Percentiles rank a stretch among this genome's conserved stretches.
Conservation (phyloP, 371 early-diverging fungal species). For the Syncephalastrum sp. region DNA sequence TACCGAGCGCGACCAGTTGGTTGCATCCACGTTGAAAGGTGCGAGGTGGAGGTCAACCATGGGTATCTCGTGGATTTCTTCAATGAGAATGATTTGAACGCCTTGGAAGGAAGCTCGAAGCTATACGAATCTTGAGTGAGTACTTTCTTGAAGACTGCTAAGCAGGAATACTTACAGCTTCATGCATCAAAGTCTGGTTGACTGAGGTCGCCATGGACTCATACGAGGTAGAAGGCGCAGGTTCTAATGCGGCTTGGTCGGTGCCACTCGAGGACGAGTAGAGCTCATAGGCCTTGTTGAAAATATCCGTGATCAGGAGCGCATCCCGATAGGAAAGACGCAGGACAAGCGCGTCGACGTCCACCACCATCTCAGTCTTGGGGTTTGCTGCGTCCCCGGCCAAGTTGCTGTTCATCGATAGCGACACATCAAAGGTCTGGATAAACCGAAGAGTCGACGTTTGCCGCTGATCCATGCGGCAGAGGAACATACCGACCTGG, state of each 20-base stretch:
- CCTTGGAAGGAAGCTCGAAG: slow-evolving; percentile 68
- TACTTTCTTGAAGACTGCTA: neutral
- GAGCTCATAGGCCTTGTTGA: slow-evolving; percentile 74
- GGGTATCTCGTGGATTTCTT: slow-evolving; percentile 90
- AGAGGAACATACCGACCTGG: slow-evolving; percentile 89
- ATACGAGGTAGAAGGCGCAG: neutral
- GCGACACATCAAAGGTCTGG: slow-evolving; percentile 82
- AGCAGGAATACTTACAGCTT: slow-evolving; percentile 13
- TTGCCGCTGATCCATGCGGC: slow-evolving; percentile 82
- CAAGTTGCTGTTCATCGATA: slow-evolving; percentile 69
- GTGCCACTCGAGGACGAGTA: slow-evolving; percentile 13
- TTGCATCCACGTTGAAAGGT: slow-evolving; percentile 73
- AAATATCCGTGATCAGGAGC: slow-evolving; percentile 77
- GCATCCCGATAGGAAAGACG: slow-evolving; percentile 85
- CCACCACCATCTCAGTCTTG: slow-evolving; percentile 40
- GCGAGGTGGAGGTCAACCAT: slow-evolving; percentile 85
- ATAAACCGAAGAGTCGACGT: slow-evolving; percentile 84
- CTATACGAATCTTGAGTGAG: slow-evolving; percentile 10
- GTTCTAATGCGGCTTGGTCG: neutral
- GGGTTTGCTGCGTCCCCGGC: slow-evolving; percentile 15
- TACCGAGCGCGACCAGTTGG: slow-evolving; percentile 85
- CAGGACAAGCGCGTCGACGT: slow-evolving; percentile 70
- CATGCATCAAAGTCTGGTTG: slow-evolving; percentile 16
- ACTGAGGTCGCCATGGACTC: slow-evolving; percentile 7
- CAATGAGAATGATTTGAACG: slow-evolving; percentile 84